Evolutionary conservation across 2,329 filamentous ascomycete species (phyloP), one percentile per base, ranked within the genome.

Genomic region (Aureobasidium sp.): DNA sequence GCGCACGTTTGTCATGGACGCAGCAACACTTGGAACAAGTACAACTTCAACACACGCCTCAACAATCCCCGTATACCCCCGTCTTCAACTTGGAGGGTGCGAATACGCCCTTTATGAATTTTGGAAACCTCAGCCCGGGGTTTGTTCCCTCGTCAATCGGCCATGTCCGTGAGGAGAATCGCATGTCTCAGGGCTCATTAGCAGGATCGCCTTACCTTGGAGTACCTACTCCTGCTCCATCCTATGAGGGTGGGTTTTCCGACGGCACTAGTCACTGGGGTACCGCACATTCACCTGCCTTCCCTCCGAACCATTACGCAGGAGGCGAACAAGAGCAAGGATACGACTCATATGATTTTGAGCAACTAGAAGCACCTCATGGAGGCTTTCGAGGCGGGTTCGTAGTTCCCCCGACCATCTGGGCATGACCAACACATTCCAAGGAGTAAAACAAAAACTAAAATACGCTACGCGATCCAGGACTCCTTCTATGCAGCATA

Each of bases 61-160:
- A 73, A 50, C 72, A 74, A 40, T 68, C 70, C 17, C 66, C 73
- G 0, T 76, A 60, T 64, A 40, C 47, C 73, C 58, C 71, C 70
- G 3, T 66, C 74, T 60, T 73, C 76, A 61, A 72, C 69, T 64
- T 77, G 60, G 75, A 76, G 50, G 64, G 76, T 57, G 73, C 76
- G 42, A 64, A 75, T 14, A 72, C 73, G 45, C 72, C 62, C 14
- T 63, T 59, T 27, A 61, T 73, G 58, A 73, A 75, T 29, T 73
- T 78, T 44, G 74, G 70, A 33, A 79, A 77, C 63, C 70, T 79
- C 8, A 79, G 77, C 64, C 78, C 78, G n/a, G 78, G 78, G 0
- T 80, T 80, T 67, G 76, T 77, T 7, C 77, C 78, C 8, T 77
- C 78, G 11, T 75, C 77, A 61, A 22, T 60, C 11, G 24, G 7